These are phyloP conservation scores for Phycomyces nitens DNA, from an alignment of 192 early-diverging fungal genomes.

Conservation along the genomic window DNA sequence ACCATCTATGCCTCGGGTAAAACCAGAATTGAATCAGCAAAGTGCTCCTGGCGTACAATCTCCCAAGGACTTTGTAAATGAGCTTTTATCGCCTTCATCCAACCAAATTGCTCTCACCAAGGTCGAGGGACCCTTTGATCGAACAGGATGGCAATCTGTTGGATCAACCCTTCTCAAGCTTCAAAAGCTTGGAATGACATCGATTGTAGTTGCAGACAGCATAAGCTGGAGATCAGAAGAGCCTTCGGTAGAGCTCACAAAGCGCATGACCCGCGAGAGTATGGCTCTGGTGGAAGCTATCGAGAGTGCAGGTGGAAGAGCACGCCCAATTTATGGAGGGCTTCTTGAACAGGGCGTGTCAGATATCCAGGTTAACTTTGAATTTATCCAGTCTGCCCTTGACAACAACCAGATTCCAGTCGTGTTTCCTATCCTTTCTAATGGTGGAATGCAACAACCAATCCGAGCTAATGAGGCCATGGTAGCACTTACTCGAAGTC, in stretches of 20 bases:
- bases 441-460: constrained; percentile 38
- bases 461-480: constrained; percentile 50
- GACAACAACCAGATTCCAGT: constrained; percentile 64
- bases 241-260: constrained; percentile 25
- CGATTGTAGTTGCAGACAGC: constrained; percentile 65
- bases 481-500: constrained; percentile 44
- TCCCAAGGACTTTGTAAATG: constrained; percentile 39
- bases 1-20: neutral
- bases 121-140: constrained; percentile 47
- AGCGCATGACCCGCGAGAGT: constrained; percentile 50
- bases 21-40: neutral
- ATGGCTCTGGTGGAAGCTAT: constrained; percentile 64
- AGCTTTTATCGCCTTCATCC: constrained; percentile 34
- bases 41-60: constrained; percentile 2
- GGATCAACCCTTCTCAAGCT: constrained; percentile 60
- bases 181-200: constrained; percentile 59
- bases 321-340: constrained; percentile 64
- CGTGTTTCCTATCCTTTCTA: constrained; percentile 44
- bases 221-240: constrained; percentile 33
- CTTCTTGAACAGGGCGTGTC: constrained; percentile 42
- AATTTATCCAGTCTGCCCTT: constrained; percentile 57
- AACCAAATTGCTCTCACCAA: constrained; percentile 61
- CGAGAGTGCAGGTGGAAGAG: constrained; percentile 67
- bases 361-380: constrained; percentile 12
- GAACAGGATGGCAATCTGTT: constrained; percentile 36